These are phyloP conservation scores for Urostyla sp. DNA, from an alignment of 73 alveolate species.

Conservation along the genomic window DNA sequence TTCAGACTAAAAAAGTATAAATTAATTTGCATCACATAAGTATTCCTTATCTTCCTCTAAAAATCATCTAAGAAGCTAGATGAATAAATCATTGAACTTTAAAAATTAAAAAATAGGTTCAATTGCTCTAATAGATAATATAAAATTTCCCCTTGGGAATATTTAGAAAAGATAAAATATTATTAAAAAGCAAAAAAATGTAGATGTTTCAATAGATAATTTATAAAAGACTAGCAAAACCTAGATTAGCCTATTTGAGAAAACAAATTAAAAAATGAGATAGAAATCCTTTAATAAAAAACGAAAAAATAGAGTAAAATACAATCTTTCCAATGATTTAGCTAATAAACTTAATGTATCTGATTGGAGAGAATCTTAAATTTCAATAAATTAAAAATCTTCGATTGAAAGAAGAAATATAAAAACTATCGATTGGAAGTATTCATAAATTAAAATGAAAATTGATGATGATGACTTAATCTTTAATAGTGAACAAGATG, in stretches of 20 bases:
- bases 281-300: neutral
- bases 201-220: neutral
- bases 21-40: neutral
- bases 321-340: slow-evolving; percentile 1
- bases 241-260: slow-evolving; percentile 13
- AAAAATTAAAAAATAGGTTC: neutral
- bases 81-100: neutral
- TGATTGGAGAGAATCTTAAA: neutral
- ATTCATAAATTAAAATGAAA: neutral
- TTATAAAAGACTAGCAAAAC: slow-evolving; percentile 3
- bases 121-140: neutral
- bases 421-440: slow-evolving; percentile 28
- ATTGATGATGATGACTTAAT: neutral
- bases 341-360: slow-evolving; percentile 6
- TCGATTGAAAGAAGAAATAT: neutral
- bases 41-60: neutral
- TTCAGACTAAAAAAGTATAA: neutral
- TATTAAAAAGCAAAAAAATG: neutral
- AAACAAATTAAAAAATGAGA: neutral
- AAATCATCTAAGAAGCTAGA: neutral
- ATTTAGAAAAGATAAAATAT: neutral
- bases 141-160: neutral
- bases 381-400: slow-evolving; percentile 14
- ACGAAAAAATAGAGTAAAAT: neutral
- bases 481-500: slow-evolving; percentile 13